Evolutionary conservation across 2,329 filamentous ascomycete genomes (phyloP).

Genomic region (Trichophaea hybrida): DNA sequence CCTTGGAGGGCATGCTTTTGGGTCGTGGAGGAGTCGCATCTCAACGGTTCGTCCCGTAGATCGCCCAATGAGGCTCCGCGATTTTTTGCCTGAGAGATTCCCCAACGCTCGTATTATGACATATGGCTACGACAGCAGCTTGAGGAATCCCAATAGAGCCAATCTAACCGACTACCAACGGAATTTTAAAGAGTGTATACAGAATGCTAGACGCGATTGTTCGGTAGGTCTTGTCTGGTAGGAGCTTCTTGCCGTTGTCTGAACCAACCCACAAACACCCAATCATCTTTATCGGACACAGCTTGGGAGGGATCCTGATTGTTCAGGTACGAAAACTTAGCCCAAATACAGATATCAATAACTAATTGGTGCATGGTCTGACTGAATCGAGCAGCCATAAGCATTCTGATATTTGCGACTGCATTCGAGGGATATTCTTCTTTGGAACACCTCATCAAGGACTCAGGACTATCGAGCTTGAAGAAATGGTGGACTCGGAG

Average conservation of each 20-base stretch:
- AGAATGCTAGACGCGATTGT: constrained; percentile 3
- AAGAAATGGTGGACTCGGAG: constrained; percentile 8
- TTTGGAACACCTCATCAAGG: constrained; percentile 17
- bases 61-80: constrained; percentile 6
- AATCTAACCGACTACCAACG: constrained; percentile 2
- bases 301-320: constrained; percentile 8
- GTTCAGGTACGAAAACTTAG: background rate
- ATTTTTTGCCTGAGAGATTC: constrained; percentile 8
- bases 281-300: constrained; percentile 12
- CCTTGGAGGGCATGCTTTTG: constrained; percentile 8
- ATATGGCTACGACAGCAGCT: constrained; percentile 7
- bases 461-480: constrained; percentile 3
- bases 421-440: constrained; percentile 11
- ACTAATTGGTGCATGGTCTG: background rate
- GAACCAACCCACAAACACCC: background rate
- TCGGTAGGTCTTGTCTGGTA: background rate
- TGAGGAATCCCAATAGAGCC: background rate
- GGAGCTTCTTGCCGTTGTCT: background rate
- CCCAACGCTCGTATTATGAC: constrained; percentile 6
- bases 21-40: constrained; percentile 8
- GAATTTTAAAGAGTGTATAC: constrained; percentile 1
- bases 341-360: background rate
- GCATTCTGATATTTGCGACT: constrained; percentile 1
- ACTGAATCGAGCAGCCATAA: background rate
- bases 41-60: background rate